Conservation (phyloP, 257 asterid species). For the Solanum appendiculatum region DNA sequence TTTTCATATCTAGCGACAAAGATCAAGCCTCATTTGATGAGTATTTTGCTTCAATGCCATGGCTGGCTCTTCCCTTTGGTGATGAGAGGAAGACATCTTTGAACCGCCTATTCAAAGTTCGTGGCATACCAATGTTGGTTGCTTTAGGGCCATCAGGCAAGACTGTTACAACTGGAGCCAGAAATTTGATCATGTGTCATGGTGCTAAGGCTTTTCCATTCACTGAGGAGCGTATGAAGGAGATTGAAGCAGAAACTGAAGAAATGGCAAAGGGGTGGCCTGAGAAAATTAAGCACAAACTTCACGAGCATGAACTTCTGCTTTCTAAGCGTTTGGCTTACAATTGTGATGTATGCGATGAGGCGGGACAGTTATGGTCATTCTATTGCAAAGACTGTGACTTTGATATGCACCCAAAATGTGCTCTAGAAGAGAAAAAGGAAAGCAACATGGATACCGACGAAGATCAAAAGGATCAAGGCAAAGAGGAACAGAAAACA, state of each 20-base stretch:
- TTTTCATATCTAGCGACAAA: constrained; percentile 76
- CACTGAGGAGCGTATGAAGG: constrained; percentile 56
- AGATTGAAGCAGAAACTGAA: constrained; percentile 42
- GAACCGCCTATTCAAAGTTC: constrained; percentile 49
- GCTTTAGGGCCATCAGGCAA: constrained; percentile 68
- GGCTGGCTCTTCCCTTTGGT: constrained; percentile 85
- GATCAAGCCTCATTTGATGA: constrained; percentile 67
- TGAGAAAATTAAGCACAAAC: constrained; percentile 22
- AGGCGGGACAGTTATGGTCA: constrained; percentile 53
- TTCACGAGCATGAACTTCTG: constrained; percentile 59
- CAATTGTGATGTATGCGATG: constrained; percentile 55
- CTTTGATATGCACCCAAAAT: constrained; percentile 70
- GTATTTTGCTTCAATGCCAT: constrained; percentile 74
- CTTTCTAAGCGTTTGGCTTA: constrained; percentile 34
- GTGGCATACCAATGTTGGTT: constrained; percentile 66
- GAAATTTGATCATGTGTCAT: constrained; percentile 34
- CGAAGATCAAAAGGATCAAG: background rate
- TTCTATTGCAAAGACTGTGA: constrained; percentile 60
- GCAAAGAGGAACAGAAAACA: background rate
- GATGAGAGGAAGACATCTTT: constrained; percentile 53
- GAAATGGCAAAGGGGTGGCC: constrained; percentile 81
- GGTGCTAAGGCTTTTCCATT: constrained; percentile 80
- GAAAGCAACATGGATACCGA: background rate
- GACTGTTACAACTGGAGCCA: constrained; percentile 53
- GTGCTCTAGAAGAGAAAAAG: constrained; percentile 37